Base-by-base conservation (phyloP, 1,139 yeast genomes). In the Debaryomyces coudertii region DNA sequence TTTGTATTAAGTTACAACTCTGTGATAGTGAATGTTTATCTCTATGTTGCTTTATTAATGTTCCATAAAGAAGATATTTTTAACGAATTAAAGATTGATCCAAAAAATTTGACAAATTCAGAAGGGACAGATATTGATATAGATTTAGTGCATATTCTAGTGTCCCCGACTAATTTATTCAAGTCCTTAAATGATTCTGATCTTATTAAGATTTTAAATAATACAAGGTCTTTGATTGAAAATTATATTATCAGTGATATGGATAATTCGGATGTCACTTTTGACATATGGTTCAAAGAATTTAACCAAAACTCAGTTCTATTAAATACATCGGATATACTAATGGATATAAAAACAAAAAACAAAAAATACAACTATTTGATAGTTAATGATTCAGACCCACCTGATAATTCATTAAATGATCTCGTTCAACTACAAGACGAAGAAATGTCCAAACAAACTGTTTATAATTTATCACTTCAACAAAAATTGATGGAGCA, bases 1-100 rank as follows among this genome's bases (percentile, higher is more conserved):
- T 80, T 74, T 49, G 67, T 82, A 8, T 63, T 87, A 41, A 73
- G 82, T 29, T 69, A 77, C 45, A 69, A 69, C 15, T 70, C 82
- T 1, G 70, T 71, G 43, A 61, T 65, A 46, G 79, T 58, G 46
- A 71, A 47, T 9, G 56, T 84, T 5, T 87, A 86, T 55, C 59
- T 87, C 8, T 87, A 84, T 56, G 80, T 71, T 2, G 75, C 89
- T 1, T 62, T 83, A 29, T 53, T 85, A 27, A 45, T 78, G 6
- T 58, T 62, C 38, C 70, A 68, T 46, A 79, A 77, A 51, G 65
- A 62, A 2, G 65, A 65, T 5, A 67, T 85, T 1, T 60, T 76
- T 33, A 61, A 60, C 20, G 43, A 53, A 33, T 54, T 74, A 47
- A 53, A 52, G 3, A 42, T 60, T 4, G 18, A 53, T 9, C 51